Conservation (phyloP, 1,284 basidiomycete species). For the Naganishia sp. region DNA sequence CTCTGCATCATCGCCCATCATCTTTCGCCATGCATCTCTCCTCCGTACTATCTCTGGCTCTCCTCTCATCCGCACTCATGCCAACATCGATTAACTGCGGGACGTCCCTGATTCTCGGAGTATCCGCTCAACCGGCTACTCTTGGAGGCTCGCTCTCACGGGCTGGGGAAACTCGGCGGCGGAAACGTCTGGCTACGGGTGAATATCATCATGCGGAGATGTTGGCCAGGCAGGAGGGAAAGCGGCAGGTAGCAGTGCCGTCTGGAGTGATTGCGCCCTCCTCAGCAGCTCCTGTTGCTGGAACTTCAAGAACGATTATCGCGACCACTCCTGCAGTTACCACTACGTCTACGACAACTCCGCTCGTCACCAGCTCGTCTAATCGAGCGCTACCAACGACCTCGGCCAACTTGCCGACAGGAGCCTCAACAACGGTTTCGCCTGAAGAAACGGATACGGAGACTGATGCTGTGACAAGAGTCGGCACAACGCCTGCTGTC, state of each 20-base stretch:
- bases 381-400: not conserved
- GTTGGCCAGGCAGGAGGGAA: slow-evolving; percentile 5
- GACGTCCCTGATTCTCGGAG: slow-evolving; percentile 7
- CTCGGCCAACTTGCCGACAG: not conserved
- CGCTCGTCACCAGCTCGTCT: not conserved
- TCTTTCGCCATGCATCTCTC: slow-evolving; percentile 10
- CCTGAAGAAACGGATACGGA: not conserved
- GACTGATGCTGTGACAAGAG: slow-evolving; percentile 1
- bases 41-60: slow-evolving; percentile 5
- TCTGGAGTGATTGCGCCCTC: slow-evolving; percentile 3
- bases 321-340: not conserved
- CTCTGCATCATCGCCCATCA: not conserved
- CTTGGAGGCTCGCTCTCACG: not conserved
- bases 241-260: slow-evolving; percentile 7
- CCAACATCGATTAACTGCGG: slow-evolving; percentile 1
- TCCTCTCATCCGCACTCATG: slow-evolving; percentile 9
- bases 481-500: not conserved
- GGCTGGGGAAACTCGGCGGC: not conserved
- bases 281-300: not conserved
- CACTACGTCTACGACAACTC: not conserved
- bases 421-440: not conserved
- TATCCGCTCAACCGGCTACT: slow-evolving; percentile 3
- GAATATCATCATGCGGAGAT: not conserved
- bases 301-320: not conserved
- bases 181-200: not conserved